phyloP scores from a whole-genome alignment of 164 flowering plant genomes.

The Warburgia ugandensis region DNA sequence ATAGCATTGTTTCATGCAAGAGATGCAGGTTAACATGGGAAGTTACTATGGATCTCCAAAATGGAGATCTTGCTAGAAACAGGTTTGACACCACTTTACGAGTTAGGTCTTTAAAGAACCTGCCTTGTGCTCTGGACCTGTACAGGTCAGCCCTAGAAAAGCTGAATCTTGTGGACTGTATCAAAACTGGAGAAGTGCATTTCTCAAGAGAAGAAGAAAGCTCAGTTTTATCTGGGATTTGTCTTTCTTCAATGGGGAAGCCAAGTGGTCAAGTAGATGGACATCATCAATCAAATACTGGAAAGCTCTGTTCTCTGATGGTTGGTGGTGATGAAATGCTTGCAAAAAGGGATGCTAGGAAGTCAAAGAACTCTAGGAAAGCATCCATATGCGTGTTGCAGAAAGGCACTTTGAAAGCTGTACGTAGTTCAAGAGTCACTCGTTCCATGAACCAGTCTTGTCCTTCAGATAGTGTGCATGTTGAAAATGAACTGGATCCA shows the following conservation, averaged over 20 bases:
- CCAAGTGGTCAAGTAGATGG: neutral
- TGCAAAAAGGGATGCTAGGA: slow-evolving; percentile 24
- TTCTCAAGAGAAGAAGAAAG: neutral
- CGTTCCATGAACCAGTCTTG: slow-evolving; percentile 40
- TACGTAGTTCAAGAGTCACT: slow-evolving; percentile 37
- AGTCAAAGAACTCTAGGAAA: slow-evolving; percentile 38
- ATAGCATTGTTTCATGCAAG: slow-evolving; percentile 15
- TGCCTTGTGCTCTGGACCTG: slow-evolving; percentile 11
- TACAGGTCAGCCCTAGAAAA: slow-evolving; percentile 19
- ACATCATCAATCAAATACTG: slow-evolving; percentile 2
- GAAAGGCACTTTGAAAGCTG: slow-evolving; percentile 19
- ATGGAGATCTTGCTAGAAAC: slow-evolving; percentile 22
- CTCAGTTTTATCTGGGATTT: neutral
- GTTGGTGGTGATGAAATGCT: slow-evolving; percentile 13
- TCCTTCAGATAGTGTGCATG: slow-evolving; percentile 17
- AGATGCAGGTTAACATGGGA: slow-evolving; percentile 21
- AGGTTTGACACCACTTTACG: neutral
- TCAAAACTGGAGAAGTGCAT: too few relatives aligned
- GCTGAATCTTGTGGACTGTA: slow-evolving; percentile 15
- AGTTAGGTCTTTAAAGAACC: slow-evolving; percentile 2
- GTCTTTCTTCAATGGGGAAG: neutral
- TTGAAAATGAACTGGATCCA: slow-evolving; percentile 11
- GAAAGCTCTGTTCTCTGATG: slow-evolving; percentile 1
- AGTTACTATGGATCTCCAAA: slow-evolving; percentile 19
- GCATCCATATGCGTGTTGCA: slow-evolving; percentile 17